phyloP scores from a whole-genome alignment of 1,284 basidiomycete species.

The Hortiboletus rubellus region DNA sequence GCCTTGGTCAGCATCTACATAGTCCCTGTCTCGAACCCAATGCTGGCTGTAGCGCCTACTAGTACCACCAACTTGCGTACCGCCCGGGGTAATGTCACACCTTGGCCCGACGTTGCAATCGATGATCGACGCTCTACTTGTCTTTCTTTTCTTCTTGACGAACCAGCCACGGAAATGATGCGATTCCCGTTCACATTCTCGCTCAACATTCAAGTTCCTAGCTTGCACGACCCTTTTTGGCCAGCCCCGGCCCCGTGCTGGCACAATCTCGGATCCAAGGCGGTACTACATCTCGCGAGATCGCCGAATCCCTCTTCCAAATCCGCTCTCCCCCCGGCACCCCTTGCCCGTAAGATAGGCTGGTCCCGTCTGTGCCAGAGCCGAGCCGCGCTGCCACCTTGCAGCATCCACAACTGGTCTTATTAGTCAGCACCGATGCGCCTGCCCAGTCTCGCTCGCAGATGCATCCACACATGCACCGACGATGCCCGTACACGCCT shows the following conservation, averaged over 20 bases:
- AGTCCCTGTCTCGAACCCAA: too few species aligned
- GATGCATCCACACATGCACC: conserved; percentile 7
- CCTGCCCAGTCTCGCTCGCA: too few species aligned
- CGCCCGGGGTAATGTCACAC: too few species aligned
- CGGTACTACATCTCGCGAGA: conserved; percentile 14
- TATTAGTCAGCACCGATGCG: too few species aligned
- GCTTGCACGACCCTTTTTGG: conserved; percentile 63
- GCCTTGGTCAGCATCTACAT: too few species aligned
- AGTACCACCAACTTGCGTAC: too few species aligned
- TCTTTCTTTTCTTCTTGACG: conserved; percentile 8
- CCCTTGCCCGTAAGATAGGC: conserved; percentile 59
- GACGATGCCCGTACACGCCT: conserved; percentile 24
- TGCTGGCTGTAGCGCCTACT: too few species aligned
- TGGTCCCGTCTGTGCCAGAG: conserved; percentile 62
- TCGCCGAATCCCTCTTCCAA: conserved; percentile 18
- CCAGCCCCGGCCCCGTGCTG: conserved; percentile 10
- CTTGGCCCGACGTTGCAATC: too few species aligned
- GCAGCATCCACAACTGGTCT: conserved; percentile 52
- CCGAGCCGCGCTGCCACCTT: conserved; percentile 53
- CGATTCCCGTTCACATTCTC: conserved; percentile 68
- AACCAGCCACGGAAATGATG: conserved; percentile 39
- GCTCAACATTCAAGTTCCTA: conserved; percentile 50
- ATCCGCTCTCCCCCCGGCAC: conserved; percentile 33
- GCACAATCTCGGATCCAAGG: conserved; percentile 27
- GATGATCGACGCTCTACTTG: not conserved